Evolutionary conservation across 805 yeast genomes (phyloP).

Genomic region (Alloascoidea africana): DNA sequence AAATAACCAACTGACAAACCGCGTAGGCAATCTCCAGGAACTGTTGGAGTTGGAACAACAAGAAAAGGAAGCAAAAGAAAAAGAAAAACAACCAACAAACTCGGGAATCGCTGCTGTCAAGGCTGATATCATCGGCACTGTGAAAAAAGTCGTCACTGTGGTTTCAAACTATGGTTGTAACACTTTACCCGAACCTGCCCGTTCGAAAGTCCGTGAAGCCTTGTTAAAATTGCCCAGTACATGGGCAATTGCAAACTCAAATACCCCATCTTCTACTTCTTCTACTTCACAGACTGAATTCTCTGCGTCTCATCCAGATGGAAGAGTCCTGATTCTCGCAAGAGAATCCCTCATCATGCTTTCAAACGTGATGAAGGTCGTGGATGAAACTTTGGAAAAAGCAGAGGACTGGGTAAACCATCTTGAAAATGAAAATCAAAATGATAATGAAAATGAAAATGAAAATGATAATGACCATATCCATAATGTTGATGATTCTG

Average conservation of each 20-base stretch:
- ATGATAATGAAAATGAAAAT: too few species aligned
- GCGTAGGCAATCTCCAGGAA: conserved; percentile 27
- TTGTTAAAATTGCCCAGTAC: conserved; percentile 61
- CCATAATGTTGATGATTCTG: too few species aligned
- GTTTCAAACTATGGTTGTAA: conserved; percentile 76
- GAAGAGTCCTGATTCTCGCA: conserved; percentile 66
- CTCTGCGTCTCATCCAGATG: too few species aligned
- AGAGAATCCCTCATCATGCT: conserved; percentile 85
- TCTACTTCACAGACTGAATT: too few species aligned
- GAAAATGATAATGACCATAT: too few species aligned
- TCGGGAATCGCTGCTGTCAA: conserved; percentile 31
- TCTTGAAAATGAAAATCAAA: too few species aligned
- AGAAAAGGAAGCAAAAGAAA: conserved; percentile 2
- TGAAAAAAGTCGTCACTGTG: conserved; percentile 73
- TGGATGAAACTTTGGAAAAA: conserved; percentile 68
- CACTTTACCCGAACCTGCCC: conserved; percentile 62
- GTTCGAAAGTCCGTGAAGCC: conserved; percentile 67
- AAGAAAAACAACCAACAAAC: conserved; percentile 3
- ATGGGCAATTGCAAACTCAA: conserved; percentile 23
- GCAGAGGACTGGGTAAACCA: conserved; percentile 67
- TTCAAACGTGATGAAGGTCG: conserved; percentile 63
- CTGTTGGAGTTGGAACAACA: conserved; percentile 5
- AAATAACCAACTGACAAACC: conserved; percentile 54
- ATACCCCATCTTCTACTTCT: too few species aligned
- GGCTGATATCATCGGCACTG: conserved; percentile 75